phyloP scores from a whole-genome alignment of 176 grass and related monocot species.

The Calamus simplicifolius region DNA sequence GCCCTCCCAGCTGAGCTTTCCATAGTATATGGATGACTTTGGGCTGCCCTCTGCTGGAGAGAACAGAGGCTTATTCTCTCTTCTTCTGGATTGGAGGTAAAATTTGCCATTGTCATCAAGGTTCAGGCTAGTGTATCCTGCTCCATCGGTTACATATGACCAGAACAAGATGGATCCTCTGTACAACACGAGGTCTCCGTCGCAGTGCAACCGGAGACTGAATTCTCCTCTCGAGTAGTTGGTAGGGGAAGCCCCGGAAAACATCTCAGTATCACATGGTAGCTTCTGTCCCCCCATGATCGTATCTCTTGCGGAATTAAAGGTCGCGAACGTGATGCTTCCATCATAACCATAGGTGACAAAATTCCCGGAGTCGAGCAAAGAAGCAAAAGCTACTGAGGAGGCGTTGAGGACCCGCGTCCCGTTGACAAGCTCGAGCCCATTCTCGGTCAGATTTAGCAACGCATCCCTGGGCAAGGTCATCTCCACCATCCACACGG shows the following conservation, averaged over 20 bases:
- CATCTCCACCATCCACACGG: conserved; percentile 23
- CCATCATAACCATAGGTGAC: conserved; percentile 7
- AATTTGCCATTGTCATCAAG: too few relatives aligned
- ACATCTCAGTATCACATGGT: background rate
- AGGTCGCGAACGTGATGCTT: conserved; percentile 18
- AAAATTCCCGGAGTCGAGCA: conserved; percentile 29
- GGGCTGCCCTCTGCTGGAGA: background rate
- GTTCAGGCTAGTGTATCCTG: too few relatives aligned
- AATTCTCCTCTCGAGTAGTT: conserved; percentile 20
- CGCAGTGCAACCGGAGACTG: conserved; percentile 3
- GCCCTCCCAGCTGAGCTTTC: too few relatives aligned
- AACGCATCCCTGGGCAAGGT: too few relatives aligned
- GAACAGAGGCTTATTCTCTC: fast-evolving
- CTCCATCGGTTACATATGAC: too few relatives aligned
- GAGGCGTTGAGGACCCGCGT: background rate
- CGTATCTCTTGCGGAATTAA: conserved; percentile 24
- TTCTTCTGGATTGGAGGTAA: too few relatives aligned
- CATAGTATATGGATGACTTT: background rate
- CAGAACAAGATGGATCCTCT: too few relatives aligned
- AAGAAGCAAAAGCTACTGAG: conserved; percentile 7
- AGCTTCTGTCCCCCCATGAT: conserved; percentile 33
- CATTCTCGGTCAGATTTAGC: background rate
- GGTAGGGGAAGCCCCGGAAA: conserved; percentile 22
- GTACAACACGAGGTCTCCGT: conserved; percentile 30
- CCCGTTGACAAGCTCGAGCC: conserved; percentile 12